Base-by-base conservation (phyloP, 768 basidiomycete genomes). In the Pleurotus platypus region DNA sequence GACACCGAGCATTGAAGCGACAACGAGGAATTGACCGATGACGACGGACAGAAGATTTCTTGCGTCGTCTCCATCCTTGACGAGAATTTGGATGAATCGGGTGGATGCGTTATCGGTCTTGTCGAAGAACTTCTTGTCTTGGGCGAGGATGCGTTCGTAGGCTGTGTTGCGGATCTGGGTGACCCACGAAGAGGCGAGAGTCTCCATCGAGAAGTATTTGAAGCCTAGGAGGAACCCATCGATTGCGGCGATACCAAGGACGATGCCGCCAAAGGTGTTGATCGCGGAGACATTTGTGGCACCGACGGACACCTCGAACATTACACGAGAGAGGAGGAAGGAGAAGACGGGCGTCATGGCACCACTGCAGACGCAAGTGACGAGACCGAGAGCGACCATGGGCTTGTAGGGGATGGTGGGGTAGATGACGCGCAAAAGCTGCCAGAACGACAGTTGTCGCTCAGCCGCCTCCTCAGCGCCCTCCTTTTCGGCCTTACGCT, bases 281-380 rank as follows among this genome's bases (percentile, higher is more conserved):
- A 92, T 89, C 22, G 74, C 67, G 9, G 72, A 66, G 1, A 80
- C 63, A 58, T 92, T 77, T 20, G 85, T 75, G 1, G 87, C 91
- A 51, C 87, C 85, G 63, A 76, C 79, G 38, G 89, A 87, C 12
- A 92, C 85, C 60, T 89, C 80, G 67, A 82, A 88, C 56, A 96
- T 79, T 12, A 98, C 81, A 6, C 79, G 80, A 7, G 93, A 90
- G 63, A 97, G 85, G 61, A 94, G 80, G 76, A 80, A 92, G 1
- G 96, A 94, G 78, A 98, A 99, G 46, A 98, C 58, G 2, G 97
- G 96, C 0, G 94, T 97, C 77, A 90, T 84, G 2, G 90, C 81
- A 18, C 97, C 96, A 62, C 85, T 89, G 54, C 82, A 69, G 42
- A 93, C 60, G 57, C 87, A 87, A n/a, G 82, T 65, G 57, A 85